Conservation (phyloP, 495 filamentous ascomycete genomes). For the Lophiotrema nucula region DNA sequence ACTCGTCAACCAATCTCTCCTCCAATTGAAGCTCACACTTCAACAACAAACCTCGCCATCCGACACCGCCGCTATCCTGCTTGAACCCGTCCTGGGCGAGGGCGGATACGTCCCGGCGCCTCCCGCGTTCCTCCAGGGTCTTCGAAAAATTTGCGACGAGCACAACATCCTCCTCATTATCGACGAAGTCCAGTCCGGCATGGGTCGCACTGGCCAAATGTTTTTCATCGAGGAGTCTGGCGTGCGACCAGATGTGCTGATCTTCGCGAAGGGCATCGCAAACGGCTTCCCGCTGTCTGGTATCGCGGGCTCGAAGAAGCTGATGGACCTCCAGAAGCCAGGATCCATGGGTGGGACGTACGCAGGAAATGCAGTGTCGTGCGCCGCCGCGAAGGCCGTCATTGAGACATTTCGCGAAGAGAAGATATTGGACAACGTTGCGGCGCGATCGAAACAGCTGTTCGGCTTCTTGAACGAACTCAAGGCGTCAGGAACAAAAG, state of each 20-base stretch:
- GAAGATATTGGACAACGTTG: background rate
- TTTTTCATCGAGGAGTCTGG: conserved; percentile 13
- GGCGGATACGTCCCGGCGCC: conserved; percentile 16
- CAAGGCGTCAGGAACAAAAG: background rate
- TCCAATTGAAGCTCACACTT: conserved; percentile 10
- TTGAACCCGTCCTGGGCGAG: conserved; percentile 16
- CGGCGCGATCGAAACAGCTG: background rate
- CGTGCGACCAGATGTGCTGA: conserved; percentile 16
- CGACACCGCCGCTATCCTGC: conserved; percentile 14
- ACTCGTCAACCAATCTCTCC: background rate
- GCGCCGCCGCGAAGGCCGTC: background rate
- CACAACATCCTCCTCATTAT: conserved; percentile 14
- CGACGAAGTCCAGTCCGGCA: conserved; percentile 18
- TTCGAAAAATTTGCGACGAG: conserved; percentile 21
- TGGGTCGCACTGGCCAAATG: conserved; percentile 19
- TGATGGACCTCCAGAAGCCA: conserved; percentile 9
- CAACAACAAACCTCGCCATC: conserved; percentile 14
- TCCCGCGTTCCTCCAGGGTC: conserved; percentile 2
- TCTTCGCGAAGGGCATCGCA: conserved; percentile 23
- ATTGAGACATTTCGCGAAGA: background rate
- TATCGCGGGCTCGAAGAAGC: conserved; percentile 13
- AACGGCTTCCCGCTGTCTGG: conserved; percentile 20
- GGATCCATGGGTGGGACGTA: background rate
- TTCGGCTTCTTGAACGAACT: background rate
- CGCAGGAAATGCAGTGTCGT: background rate